phyloP scores from a whole-genome alignment of 2,329 filamentous ascomycete genomes.

The Epichloe amarillans region DNA sequence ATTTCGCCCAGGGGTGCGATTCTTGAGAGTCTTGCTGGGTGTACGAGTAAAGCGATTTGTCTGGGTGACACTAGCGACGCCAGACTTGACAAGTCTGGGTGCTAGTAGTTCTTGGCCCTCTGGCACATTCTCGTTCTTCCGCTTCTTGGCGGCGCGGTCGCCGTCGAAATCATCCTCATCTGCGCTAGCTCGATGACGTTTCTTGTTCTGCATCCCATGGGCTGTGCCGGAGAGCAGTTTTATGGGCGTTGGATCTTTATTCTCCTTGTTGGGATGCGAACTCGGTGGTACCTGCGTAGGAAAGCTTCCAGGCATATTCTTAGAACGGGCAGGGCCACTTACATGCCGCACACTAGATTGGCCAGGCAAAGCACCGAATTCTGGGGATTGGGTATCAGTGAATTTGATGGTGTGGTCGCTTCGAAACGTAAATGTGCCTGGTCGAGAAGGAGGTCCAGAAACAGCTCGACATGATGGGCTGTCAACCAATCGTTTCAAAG shows the following conservation, averaged over 20 bases:
- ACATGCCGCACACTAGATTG: slow-evolving; percentile 49
- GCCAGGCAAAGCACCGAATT: slow-evolving; percentile 44
- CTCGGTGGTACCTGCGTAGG: slow-evolving; percentile 22
- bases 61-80: slow-evolving; percentile 20
- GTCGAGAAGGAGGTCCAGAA: slow-evolving; percentile 25
- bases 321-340: slow-evolving; percentile 34
- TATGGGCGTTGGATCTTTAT: slow-evolving; percentile 27
- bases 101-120: slow-evolving; percentile 41
- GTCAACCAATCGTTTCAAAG: slow-evolving; percentile 21
- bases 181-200: slow-evolving; percentile 43
- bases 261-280: slow-evolving; percentile 40
- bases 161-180: slow-evolving; percentile 41
- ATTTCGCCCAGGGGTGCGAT: slow-evolving; percentile 7
- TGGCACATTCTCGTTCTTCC: slow-evolving; percentile 33
- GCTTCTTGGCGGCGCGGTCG: slow-evolving; percentile 45
- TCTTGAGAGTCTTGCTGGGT: slow-evolving; percentile 12
- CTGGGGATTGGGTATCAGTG: slow-evolving; percentile 29
- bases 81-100: slow-evolving; percentile 28
- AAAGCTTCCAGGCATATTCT: slow-evolving; percentile 43
- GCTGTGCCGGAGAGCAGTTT: slow-evolving; percentile 33
- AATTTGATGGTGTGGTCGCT: slow-evolving; percentile 53
- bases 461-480: slow-evolving; percentile 13
- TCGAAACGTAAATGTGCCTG: slow-evolving; percentile 51
- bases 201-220: slow-evolving; percentile 54
- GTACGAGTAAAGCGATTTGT: slow-evolving; percentile 20